Percentiles rank a stretch among this genome's conserved stretches.
These are phyloP conservation scores for Solanum tacnaense DNA, from an alignment of 257 asterid species.

Conservation along the genomic window DNA sequence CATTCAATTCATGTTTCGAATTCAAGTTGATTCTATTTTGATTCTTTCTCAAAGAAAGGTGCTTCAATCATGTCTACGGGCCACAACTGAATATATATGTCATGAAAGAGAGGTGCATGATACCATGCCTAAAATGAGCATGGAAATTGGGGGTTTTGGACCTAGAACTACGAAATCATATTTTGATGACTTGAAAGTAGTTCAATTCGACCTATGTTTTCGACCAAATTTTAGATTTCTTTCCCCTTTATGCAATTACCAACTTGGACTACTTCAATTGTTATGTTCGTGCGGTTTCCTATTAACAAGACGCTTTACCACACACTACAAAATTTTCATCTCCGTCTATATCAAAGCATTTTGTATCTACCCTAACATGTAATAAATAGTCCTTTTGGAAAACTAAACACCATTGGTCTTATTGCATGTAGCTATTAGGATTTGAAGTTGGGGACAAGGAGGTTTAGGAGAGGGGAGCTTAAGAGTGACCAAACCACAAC, in stretches of 20 bases:
- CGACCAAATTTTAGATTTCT: not conserved
- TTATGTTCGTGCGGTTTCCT: not conserved
- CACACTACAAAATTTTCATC: not conserved
- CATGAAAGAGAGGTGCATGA: not conserved
- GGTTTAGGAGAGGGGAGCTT: not conserved
- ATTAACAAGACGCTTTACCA: not conserved
- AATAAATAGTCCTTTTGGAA: not conserved
- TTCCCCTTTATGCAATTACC: not conserved
- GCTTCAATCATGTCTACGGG: not conserved
- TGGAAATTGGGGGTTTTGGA: not conserved
- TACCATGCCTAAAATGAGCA: not conserved
- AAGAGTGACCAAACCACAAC: not conserved
- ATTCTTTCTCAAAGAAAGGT: not conserved
- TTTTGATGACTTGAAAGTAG: not conserved
- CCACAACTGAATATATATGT: too few relatives aligned
- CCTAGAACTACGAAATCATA: not conserved
- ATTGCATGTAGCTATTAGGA: not conserved
- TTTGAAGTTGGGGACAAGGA: not conserved
- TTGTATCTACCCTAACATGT: not conserved
- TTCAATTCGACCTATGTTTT: not conserved
- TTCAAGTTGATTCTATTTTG: too few relatives aligned
- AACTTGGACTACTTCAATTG: not conserved
- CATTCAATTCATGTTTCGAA: not conserved
- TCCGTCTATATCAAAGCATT: not conserved
- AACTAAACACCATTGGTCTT: not conserved